A percentile compares a stretch with the other conserved stretches of the same genome.
These are phyloP conservation scores for Trypanosoma boissoni DNA, from an alignment of 208 protist species.

Conservation along the genomic window DNA sequence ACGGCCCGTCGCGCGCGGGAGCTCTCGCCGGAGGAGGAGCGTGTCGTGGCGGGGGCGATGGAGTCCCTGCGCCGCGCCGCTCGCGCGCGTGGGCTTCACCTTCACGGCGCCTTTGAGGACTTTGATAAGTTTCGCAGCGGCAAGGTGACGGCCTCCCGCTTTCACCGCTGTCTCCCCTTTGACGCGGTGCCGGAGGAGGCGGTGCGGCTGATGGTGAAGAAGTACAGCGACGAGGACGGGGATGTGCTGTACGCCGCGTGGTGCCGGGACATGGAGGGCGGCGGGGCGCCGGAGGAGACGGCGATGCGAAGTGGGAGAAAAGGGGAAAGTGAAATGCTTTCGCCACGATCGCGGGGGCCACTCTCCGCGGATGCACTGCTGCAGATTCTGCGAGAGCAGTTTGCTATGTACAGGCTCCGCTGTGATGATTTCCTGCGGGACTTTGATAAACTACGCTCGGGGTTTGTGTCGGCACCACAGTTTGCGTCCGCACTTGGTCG, in stretches of 20 bases:
- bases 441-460: slow-evolving; percentile 84
- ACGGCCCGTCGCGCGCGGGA: slow-evolving; percentile 20
- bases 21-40: slow-evolving; percentile 54
- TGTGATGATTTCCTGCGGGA: slow-evolving; percentile 79
- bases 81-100: slow-evolving; percentile 37
- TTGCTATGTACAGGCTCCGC: slow-evolving; percentile 68
- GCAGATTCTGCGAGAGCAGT: slow-evolving; percentile 55
- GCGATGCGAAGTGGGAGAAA: neutral
- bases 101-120: slow-evolving; percentile 67
- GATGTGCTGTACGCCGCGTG: slow-evolving; percentile 73
- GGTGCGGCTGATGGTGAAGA: slow-evolving; percentile 54
- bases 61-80: slow-evolving; percentile 46
- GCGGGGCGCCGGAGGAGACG: slow-evolving; percentile 13
- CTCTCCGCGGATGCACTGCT: slow-evolving; percentile 47
- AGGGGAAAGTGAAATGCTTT: too few species aligned
- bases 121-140: slow-evolving; percentile 74
- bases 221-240: slow-evolving; percentile 69
- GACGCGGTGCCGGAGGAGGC: slow-evolving; percentile 21
- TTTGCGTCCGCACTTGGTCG: slow-evolving; percentile 80
- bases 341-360: slow-evolving; percentile 1
- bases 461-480: slow-evolving; percentile 67
- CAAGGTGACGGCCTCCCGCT: slow-evolving; percentile 63
- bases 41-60: slow-evolving; percentile 26
- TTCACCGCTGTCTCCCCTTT: slow-evolving; percentile 68
- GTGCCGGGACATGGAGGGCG: slow-evolving; percentile 64